These are phyloP conservation scores for Colletotrichum cereale DNA, from an alignment of 2,329 filamentous ascomycete species.

Conservation along the genomic window DNA sequence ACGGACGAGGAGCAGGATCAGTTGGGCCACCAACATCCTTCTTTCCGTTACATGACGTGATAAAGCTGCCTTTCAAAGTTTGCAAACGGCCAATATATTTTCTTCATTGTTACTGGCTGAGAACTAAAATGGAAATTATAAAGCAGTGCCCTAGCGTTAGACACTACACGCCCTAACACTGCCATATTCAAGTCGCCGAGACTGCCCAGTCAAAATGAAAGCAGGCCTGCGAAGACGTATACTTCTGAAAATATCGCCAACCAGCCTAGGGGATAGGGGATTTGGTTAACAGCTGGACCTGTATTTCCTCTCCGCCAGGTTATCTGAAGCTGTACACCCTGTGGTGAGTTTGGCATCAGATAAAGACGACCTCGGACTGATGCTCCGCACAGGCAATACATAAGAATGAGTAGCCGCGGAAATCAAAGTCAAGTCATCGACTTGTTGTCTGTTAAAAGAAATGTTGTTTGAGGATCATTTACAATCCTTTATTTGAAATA, in stretches of 20 bases:
- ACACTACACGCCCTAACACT: too few relatives aligned
- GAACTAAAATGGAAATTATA: fast-evolving
- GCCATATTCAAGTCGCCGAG: neutral
- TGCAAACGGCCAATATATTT: neutral
- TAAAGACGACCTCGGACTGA: too few relatives aligned
- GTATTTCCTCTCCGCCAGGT: neutral
- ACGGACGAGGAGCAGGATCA: slow-evolving; percentile 59
- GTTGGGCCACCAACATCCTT: slow-evolving; percentile 66
- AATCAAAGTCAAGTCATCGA: too few relatives aligned
- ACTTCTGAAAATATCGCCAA: neutral
- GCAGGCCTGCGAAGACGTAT: neutral
- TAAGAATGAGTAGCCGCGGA: too few relatives aligned
- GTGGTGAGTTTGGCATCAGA: too few relatives aligned
- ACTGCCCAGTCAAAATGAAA: neutral
- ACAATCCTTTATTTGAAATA: neutral
- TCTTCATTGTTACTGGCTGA: fast-evolving
- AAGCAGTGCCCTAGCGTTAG: neutral
- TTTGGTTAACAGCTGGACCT: neutral
- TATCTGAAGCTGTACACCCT: too few relatives aligned
- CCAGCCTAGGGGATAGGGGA: neutral
- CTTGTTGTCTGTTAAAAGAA: too few relatives aligned
- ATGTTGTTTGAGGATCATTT: neutral
- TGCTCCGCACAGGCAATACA: too few relatives aligned
- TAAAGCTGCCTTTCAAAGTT: neutral
- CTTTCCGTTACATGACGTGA: slow-evolving; percentile 67